Base-by-base conservation (phyloP, 164 flowering plant species). In the Berberis vulgaris region DNA sequence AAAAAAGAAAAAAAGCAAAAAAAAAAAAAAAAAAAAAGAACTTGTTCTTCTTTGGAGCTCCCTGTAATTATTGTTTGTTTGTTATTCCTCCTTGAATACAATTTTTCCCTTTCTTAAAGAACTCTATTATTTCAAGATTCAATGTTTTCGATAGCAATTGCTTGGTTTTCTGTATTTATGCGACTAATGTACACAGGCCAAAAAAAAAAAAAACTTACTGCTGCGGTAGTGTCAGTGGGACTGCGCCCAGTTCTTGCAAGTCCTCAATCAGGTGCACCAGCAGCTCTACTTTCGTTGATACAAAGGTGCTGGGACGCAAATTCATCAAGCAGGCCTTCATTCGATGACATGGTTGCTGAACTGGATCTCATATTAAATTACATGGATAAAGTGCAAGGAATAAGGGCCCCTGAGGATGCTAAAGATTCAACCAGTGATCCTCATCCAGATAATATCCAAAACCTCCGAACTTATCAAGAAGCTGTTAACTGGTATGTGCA, bases 141-240 rank as follows among this genome's bases (percentile, higher is more conserved):
- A n/a, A n/a, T n/a, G n/a, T n/a, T n/a, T n/a, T n/a, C n/a, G n/a
- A n/a, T n/a, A n/a, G n/a, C n/a, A n/a, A n/a, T n/a, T n/a, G n/a
- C n/a, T n/a, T n/a, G n/a, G n/a, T n/a, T n/a, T n/a, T n/a, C n/a
- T n/a, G n/a, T n/a, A 89, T 97, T 97, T 97, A 53, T 97, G 90
- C 74, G 90, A 97, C 38, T 94, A 53, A 80, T 90, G 58, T 97
- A 94, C 81, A 94, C 90, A 96, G 88, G 76, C 73, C 87, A 94
- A 65, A 86, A 92, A 50, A 96, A 90, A 76, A 97, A 94, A 79
- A 84, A 84, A 80, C 98, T 94, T 57, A 88, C 97, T 61, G 86
- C 91, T 54, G 95, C 97, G 62, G 85, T 94, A 54, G 95, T 84
- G 40, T 84, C 95, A 67, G 86, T 81, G 71, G 87, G 85, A 65